These are phyloP conservation scores for Taphrina communis DNA, from an alignment of 1,139 yeast species.

Conservation along the genomic window DNA sequence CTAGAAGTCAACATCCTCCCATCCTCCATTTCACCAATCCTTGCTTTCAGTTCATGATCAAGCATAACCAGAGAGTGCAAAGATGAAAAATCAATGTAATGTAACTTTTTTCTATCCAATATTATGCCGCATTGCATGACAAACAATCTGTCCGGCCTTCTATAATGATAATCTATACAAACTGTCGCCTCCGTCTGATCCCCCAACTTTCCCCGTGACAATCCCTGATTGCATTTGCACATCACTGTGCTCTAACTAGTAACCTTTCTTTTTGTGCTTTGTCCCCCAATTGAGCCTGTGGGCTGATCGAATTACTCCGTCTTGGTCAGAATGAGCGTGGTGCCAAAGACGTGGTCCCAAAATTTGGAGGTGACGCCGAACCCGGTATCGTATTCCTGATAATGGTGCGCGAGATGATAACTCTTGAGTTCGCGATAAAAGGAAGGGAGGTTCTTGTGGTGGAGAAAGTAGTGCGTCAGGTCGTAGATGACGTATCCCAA, in stretches of 20 bases:
- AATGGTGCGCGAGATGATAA: constrained; percentile 89
- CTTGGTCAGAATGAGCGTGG: constrained; percentile 28
- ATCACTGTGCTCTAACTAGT: no score
- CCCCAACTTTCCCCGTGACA: not conserved
- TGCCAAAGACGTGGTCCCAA: constrained; percentile 92
- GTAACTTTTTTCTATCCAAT: not conserved
- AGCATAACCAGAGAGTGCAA: no score
- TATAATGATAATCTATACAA: constrained; percentile 9
- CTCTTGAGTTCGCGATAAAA: constrained; percentile 79
- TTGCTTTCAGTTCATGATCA: no score
- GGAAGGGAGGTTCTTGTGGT: constrained; percentile 75
- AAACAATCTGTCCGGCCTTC: not conserved
- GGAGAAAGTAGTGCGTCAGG: constrained; percentile 85
- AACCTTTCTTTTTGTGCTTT: no score
- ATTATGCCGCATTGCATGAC: not conserved
- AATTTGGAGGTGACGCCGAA: constrained; percentile 92
- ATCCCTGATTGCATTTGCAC: not conserved
- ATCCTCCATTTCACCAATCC: not conserved
- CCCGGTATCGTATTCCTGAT: constrained; percentile 93
- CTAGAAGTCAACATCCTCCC: not conserved
- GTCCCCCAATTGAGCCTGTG: no score
- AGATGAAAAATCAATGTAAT: no score
- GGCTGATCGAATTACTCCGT: not conserved
- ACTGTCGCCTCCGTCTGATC: not conserved
- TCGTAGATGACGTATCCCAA: constrained; percentile 92